Evolutionary conservation across 2,329 filamentous ascomycete genomes (phyloP), one percentile per base, ranked within the genome.

Genomic region (Aspergillus arachidicola): DNA sequence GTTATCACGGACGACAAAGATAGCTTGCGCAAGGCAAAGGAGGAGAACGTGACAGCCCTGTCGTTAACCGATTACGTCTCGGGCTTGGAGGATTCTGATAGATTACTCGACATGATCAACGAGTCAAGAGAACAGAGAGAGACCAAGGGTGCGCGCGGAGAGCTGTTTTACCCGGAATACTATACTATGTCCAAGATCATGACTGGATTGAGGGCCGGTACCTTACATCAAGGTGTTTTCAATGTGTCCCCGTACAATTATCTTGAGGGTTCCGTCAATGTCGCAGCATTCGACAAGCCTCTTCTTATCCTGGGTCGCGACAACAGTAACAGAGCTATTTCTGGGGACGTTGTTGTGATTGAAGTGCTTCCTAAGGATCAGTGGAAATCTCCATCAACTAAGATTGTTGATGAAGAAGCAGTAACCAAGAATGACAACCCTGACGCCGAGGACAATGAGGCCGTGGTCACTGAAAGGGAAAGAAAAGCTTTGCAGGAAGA

Each of bases 221-320:
- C 93, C 59, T 82, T 99, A 71, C 95, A 99, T 76, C 94, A 99
- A 79, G 95, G 95, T 7, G 89, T 92, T 28, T 99, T 97, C 82
- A 97, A 94, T 73, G 93, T 98, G 32, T 98, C 95, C 9, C 92
- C 93, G 0, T 99, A 98, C 84, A 99, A 99, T 81, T 99, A 98
- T 72, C 84, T 99, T 12, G 95, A 99, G 77, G 95, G 93, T 1
- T 93, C 93, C 0, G 91, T 98, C 66, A 90, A 94, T 71, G 93
- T 96, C 0, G 88, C 94, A 1, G 88, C 94, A 5, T 99, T 99
- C 72, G 90, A 95, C 64, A 96, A 95, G 72, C 86, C 93, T 1
- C 86, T 99, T 34, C 84, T 99, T 19, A 86, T 99, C 54, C 85
- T 98, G 19, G 95, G 95, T 14, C 87, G 95, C 64, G 95, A 99